A percentile compares a stretch with the other conserved stretches of the same genome.
Evolutionary conservation across 2,329 filamentous ascomycete species (phyloP).

Genomic region (Colletotrichum endophyticum): DNA sequence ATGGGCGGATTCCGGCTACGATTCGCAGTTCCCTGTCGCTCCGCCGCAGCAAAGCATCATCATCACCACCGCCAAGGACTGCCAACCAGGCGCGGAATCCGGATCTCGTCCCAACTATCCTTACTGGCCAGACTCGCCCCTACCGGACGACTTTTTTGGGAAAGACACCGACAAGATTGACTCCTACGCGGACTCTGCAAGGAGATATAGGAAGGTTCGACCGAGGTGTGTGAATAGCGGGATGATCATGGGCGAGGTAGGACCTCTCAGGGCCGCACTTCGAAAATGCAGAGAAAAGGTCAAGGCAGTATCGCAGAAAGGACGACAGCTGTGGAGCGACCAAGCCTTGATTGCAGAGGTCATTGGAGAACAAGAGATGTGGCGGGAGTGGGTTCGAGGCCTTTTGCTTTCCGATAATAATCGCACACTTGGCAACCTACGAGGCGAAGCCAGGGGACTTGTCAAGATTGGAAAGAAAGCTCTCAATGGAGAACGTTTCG

Average conservation of each 20-base stretch:
- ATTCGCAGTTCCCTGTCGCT: constrained; percentile 29
- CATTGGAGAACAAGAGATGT: constrained; percentile 42
- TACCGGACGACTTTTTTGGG: constrained; percentile 37
- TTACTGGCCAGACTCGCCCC: constrained; percentile 40
- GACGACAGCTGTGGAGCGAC: constrained; percentile 42
- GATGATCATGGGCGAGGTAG: constrained; percentile 40
- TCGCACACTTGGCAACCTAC: constrained; percentile 24
- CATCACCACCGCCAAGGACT: constrained; percentile 38
- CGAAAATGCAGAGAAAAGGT: constrained; percentile 32
- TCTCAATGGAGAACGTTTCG: constrained; percentile 31
- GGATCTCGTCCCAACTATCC: constrained; percentile 39
- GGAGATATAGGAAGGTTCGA: constrained; percentile 34
- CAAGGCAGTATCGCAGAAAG: constrained; percentile 27
- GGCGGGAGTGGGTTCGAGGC: constrained; percentile 35
- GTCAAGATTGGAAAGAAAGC: constrained; percentile 30
- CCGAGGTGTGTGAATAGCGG: constrained; percentile 40
- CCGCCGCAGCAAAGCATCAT: constrained; percentile 36
- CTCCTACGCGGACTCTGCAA: constrained; percentile 31
- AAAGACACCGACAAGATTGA: constrained; percentile 32
- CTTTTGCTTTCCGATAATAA: constrained; percentile 34
- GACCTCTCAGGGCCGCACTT: constrained; percentile 27
- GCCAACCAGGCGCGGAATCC: constrained; percentile 34
- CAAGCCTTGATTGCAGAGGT: constrained; percentile 41
- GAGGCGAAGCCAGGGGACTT: constrained; percentile 15
- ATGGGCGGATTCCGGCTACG: constrained; percentile 24